phyloP scores from a whole-genome alignment of 345 rosid genomes.

The Eucalyptus melliodora region DNA sequence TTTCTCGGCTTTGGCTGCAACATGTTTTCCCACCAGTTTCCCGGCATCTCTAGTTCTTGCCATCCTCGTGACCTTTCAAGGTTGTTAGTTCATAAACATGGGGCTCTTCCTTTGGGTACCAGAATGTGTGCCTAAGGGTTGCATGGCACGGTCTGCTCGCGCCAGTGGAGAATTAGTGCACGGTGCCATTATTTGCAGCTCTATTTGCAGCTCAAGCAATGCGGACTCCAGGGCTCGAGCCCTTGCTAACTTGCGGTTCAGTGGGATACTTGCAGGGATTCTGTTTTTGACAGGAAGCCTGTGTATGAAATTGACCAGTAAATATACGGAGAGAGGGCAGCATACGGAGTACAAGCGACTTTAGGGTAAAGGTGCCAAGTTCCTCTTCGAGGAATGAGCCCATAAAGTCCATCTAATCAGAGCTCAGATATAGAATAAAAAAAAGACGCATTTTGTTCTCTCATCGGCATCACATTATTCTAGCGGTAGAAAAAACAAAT shows the following conservation, averaged over 20 bases:
- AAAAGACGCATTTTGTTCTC: background rate
- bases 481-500: background rate
- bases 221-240: constrained; percentile 61
- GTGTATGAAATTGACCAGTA: constrained; percentile 36
- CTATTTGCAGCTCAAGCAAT: constrained; percentile 36
- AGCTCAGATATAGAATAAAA: background rate
- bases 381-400: background rate
- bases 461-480: background rate
- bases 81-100: constrained; percentile 1
- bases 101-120: constrained; percentile 80
- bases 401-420: background rate
- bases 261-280: constrained; percentile 62
- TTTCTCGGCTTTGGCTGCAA: constrained; percentile 31
- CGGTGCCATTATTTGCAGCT: constrained; percentile 46
- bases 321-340: background rate
- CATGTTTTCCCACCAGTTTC: constrained; percentile 35
- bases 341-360: constrained; percentile 32
- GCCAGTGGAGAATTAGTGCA: constrained; percentile 1
- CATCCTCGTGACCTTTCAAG: constrained; percentile 53
- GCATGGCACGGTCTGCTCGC: constrained; percentile 15
- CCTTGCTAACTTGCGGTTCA: constrained; percentile 74
- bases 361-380: constrained; percentile 8
- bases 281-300: constrained; percentile 41
- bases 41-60: constrained; percentile 44
- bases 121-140: constrained; percentile 48